Evolutionary conservation across 2,329 filamentous ascomycete genomes (phyloP).

Genomic region (Xylariaceae sp.): DNA sequence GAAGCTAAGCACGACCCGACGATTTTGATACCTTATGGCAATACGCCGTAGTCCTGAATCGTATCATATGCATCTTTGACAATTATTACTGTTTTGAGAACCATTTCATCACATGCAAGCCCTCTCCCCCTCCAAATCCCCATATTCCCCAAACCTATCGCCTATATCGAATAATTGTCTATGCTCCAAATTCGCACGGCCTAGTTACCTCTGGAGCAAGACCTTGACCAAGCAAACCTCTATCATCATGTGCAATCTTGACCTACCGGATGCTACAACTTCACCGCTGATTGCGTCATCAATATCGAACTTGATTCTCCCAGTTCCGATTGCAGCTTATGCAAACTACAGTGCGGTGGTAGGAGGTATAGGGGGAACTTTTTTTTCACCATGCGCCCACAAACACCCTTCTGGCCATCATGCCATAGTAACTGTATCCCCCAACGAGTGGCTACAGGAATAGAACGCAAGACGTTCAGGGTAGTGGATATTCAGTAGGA

Average conservation of each 20-base stretch:
- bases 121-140: too few relatives aligned
- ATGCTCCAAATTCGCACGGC: too few relatives aligned
- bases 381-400: too few relatives aligned
- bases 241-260: slow-evolving; percentile 14
- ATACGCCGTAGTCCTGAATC: too few relatives aligned
- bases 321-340: slow-evolving; percentile 10
- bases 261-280: slow-evolving; percentile 6
- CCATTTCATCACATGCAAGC: too few relatives aligned
- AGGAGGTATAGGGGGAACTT: too few relatives aligned
- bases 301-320: slow-evolving; percentile 10
- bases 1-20: too few relatives aligned
- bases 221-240: not conserved
- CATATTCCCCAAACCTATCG: too few relatives aligned
- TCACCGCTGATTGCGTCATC: slow-evolving; percentile 9
- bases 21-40: too few relatives aligned
- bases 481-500: slow-evolving; percentile 36
- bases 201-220: not conserved
- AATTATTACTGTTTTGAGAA: too few relatives aligned
- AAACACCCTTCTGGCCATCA: slow-evolving; percentile 11
- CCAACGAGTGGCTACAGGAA: slow-evolving; percentile 33
- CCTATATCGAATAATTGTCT: too few relatives aligned
- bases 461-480: slow-evolving; percentile 35
- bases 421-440: slow-evolving; percentile 15
- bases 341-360: slow-evolving; percentile 10
- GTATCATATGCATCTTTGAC: too few relatives aligned